Evolutionary conservation across 2,329 filamentous ascomycete species (phyloP).

Genomic region (Arachnomyces sp.): DNA sequence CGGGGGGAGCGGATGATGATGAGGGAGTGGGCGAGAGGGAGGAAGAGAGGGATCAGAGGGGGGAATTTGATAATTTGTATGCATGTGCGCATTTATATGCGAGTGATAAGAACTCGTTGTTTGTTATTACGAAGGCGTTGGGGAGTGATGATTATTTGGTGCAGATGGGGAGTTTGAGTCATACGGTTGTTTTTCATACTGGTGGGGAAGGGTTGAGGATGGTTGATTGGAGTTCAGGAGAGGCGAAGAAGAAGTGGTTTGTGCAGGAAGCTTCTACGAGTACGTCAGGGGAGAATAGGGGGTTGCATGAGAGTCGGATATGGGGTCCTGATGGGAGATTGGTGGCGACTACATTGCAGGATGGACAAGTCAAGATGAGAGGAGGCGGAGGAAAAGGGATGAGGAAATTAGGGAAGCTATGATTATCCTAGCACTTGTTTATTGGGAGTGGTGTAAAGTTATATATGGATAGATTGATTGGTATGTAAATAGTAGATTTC

Average conservation of each 20-base stretch:
- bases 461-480: too few species aligned
- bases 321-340: constrained; percentile 37
- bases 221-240: constrained; percentile 27
- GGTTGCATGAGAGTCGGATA: constrained; percentile 39
- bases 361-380: constrained; percentile 18
- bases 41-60: constrained; percentile 20
- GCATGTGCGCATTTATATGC: constrained; percentile 51
- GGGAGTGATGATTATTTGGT: constrained; percentile 31
- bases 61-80: constrained; percentile 44
- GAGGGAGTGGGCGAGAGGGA: constrained; percentile 12
- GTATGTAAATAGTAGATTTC: too few species aligned
- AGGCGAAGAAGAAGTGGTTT: constrained; percentile 36
- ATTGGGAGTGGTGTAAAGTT: too few species aligned
- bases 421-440: too few species aligned
- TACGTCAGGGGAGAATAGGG: constrained; percentile 37
- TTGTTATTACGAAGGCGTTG: constrained; percentile 44
- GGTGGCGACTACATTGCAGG: constrained; percentile 42
- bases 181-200: constrained; percentile 43
- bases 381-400: neutral
- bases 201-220: constrained; percentile 33
- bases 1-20: constrained; percentile 22
- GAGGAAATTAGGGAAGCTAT: too few species aligned
- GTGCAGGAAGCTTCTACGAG: constrained; percentile 42
- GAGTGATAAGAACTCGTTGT: constrained; percentile 48
- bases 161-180: constrained; percentile 40